Base-by-base conservation (phyloP, 495 filamentous ascomycete species). In the Penicillium bovifimosum region DNA sequence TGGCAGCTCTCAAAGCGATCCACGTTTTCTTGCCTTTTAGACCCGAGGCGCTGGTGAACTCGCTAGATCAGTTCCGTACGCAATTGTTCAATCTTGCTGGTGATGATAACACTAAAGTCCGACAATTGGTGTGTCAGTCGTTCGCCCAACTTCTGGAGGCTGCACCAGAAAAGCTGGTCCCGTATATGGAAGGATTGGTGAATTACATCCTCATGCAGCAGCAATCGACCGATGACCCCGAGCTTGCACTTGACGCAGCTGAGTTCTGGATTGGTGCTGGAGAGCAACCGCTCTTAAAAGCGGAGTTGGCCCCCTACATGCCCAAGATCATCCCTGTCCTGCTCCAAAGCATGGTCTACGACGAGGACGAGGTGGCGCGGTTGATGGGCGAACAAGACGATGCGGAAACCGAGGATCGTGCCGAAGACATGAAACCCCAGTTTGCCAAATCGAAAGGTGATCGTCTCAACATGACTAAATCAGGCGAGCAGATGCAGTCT, bases 241-340 rank as follows among this genome's bases (percentile, higher is more conserved):
- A 97, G 43, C 79, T 97, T 42, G 90, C 91, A 36, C 83, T 93
- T 32, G 93, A 97, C 67, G 93, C 93, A 13, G 92, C 95, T 7
- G 93, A 97, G 68, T 99, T 99, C 64, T 99, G 92, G 90, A 81
- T 99, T 42, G 87, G 87, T 43, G 84, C 96, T 28, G 91, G 91
- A 26, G 95, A 96, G 66, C 89, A 96, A 63, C 77, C 85, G 32
- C 78, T 82, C 42, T 68, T 99, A 42, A 87, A 87, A 66, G 77
- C 80, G 34, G 75, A 80, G 0, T 69, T 99, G 16, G 83, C 76
- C 6, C 90, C 88, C 1, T 87, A 86, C 63, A 81, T 99, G 54
- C 70, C 79, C 49, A 88, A 89, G 65, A 90, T 99, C 41, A 83
- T 99, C 14, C 92, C 93, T 0, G 86, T 96, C 13, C 70, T 99